phyloP scores from a whole-genome alignment of 2,329 filamentous ascomycete genomes.

The Fusarium tjaetaba region DNA sequence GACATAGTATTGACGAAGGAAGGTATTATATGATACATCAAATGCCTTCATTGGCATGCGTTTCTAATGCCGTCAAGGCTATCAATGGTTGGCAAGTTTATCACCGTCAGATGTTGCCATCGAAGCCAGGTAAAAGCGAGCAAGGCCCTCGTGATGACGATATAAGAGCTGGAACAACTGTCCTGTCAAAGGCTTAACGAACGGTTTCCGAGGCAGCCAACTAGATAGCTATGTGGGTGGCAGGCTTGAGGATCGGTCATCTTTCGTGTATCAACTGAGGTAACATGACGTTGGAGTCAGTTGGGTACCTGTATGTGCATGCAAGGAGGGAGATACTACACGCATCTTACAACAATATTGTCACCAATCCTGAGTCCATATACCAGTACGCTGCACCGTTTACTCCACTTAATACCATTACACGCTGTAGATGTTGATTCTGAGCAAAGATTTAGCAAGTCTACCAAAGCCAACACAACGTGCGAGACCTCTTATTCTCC shows the following conservation, averaged over 20 bases:
- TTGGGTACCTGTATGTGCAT: background rate
- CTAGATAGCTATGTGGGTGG: too few relatives aligned
- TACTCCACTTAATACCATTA: background rate
- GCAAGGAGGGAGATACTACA: fast-evolving
- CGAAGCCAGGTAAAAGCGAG: background rate
- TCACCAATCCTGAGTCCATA: background rate
- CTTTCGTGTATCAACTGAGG: background rate
- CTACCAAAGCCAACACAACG: background rate
- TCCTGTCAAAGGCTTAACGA: too few relatives aligned
- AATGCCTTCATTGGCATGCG: too few relatives aligned
- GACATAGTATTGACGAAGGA: background rate
- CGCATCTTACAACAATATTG: fast-evolving
- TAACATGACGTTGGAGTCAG: fast-evolving
- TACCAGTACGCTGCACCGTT: fast-evolving
- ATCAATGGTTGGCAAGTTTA: too few relatives aligned
- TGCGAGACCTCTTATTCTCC: fast-evolving
- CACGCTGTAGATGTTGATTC: too few relatives aligned
- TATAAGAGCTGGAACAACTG: fast-evolving
- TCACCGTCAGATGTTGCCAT: fast-evolving
- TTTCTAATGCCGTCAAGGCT: fast-evolving
- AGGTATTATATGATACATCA: background rate
- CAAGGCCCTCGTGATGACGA: too few relatives aligned
- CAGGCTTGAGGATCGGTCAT: too few relatives aligned
- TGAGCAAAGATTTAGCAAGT: background rate
- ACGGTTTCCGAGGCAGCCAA: too few relatives aligned